A percentile compares a stretch with the other conserved stretches of the same genome.
Conservation (phyloP, 768 basidiomycete genomes). For the Lactifluus subvellereus region DNA sequence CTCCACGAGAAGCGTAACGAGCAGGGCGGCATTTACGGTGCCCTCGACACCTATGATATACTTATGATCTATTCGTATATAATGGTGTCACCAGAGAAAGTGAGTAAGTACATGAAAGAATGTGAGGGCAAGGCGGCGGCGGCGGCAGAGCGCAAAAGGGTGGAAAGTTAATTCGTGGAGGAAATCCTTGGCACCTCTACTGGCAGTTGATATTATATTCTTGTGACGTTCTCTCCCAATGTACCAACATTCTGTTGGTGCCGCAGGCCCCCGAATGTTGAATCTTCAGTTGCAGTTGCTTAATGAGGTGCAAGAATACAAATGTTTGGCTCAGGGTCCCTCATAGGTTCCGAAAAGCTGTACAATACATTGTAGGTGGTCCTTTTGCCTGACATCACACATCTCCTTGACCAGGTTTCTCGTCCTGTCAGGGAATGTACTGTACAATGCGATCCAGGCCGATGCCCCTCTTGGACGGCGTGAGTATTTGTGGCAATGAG, state of each 20-base stretch:
- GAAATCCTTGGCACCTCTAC: not conserved
- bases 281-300: no score
- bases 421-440: slow-evolving; percentile 58
- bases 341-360: slow-evolving; percentile 54
- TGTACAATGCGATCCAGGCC: slow-evolving; percentile 79
- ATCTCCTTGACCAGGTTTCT: not conserved
- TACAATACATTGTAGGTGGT: slow-evolving; percentile 41
- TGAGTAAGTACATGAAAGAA: not conserved
- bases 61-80: not conserved
- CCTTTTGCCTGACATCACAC: not conserved
- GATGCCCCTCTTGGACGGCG: slow-evolving; percentile 82
- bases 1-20: not conserved
- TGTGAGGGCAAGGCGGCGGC: not conserved
- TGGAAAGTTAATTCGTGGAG: not conserved
- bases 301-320: no score
- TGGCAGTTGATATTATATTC: no score
- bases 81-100: not conserved
- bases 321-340: no score
- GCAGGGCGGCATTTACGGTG: not conserved
- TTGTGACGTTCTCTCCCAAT: no score
- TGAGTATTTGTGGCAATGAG: slow-evolving; percentile 86
- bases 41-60: not conserved
- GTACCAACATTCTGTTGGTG: no score
- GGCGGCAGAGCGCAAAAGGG: not conserved
- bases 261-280: no score